These are phyloP conservation scores for Scleroderma bovista DNA, from an alignment of 768 basidiomycete species.

Conservation along the genomic window DNA sequence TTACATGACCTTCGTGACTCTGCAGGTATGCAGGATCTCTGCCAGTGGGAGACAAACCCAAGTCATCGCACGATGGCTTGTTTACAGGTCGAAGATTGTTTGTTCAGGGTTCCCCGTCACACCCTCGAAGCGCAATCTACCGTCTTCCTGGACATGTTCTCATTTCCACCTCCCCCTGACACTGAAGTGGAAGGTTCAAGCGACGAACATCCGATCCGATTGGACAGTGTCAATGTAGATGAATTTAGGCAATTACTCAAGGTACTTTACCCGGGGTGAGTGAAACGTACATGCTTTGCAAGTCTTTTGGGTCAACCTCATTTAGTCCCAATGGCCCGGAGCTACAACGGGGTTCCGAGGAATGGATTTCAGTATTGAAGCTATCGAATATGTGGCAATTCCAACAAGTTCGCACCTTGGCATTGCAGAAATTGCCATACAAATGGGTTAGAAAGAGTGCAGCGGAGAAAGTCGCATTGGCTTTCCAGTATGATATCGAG, in stretches of 20 bases:
- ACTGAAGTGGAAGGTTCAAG: conserved; percentile 13
- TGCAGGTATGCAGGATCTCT: conserved; percentile 2
- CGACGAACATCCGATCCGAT: conserved; percentile 16
- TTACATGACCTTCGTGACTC: conserved; percentile 16
- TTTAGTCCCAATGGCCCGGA: not conserved
- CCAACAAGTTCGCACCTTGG: conserved; percentile 23
- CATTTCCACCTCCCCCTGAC: conserved; percentile 8
- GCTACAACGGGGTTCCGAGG: conserved; percentile 9
- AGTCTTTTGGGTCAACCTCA: not conserved
- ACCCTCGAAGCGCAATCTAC: conserved; percentile 19
- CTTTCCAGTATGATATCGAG: conserved; percentile 26
- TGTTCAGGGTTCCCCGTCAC: conserved; percentile 24
- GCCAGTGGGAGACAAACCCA: too few relatives aligned
- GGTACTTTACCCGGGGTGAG: conserved; percentile 17
- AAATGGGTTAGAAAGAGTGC: not conserved
- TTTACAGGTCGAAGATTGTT: conserved; percentile 19
- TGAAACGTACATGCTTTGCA: not conserved
- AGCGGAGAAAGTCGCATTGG: conserved; percentile 27
- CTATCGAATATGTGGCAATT: conserved; percentile 37
- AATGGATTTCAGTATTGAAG: conserved; percentile 36
- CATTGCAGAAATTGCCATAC: conserved; percentile 25
- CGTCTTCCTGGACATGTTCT: conserved; percentile 22
- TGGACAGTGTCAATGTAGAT: conserved; percentile 13
- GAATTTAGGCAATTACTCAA: conserved; percentile 24
- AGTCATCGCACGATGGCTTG: not conserved